Conservation (phyloP, 202 grass and related monocot species). For the Panicum virgatum region DNA sequence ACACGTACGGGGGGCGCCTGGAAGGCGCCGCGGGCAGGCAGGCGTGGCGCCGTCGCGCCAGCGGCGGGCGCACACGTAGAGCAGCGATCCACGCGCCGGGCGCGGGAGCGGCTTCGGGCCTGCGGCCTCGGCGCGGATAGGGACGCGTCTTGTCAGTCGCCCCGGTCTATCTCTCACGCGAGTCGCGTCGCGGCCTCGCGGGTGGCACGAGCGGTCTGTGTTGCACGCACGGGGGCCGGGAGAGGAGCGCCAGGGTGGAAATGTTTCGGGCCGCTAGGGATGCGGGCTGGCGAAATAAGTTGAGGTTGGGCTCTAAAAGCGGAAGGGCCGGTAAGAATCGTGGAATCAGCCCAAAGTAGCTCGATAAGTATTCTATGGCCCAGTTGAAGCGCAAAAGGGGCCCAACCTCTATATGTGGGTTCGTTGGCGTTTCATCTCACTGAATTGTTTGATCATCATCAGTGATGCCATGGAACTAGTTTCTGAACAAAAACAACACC, state of each 20-base stretch:
- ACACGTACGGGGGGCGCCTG: constrained; percentile 4
- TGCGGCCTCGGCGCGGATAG: neutral
- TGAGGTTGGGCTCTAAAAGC: no score
- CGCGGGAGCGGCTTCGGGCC: neutral
- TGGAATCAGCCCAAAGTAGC: no score
- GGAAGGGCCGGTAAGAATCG: neutral
- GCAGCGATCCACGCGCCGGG: constrained; percentile 16
- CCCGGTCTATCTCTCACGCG: neutral
- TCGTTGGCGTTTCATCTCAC: no score
- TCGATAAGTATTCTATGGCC: no score
- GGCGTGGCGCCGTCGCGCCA: neutral
- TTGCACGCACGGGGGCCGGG: no score
- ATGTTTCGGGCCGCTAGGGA: no score
- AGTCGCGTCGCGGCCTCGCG: neutral
- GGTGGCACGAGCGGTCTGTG: neutral
- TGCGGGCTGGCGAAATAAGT: no score
- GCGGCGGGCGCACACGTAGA: neutral
- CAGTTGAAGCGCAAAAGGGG: no score
- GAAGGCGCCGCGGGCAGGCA: neutral
- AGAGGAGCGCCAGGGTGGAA: no score
- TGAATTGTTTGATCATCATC: no score
- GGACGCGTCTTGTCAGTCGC: neutral
- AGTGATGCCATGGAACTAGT: no score
- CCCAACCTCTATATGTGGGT: no score
- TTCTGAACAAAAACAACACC: neutral